A percentile compares a stretch with the other conserved stretches of the same genome.
phyloP scores from a whole-genome alignment of 108 stramenopile genomes.

The Stephanodiscus minutulus region DNA sequence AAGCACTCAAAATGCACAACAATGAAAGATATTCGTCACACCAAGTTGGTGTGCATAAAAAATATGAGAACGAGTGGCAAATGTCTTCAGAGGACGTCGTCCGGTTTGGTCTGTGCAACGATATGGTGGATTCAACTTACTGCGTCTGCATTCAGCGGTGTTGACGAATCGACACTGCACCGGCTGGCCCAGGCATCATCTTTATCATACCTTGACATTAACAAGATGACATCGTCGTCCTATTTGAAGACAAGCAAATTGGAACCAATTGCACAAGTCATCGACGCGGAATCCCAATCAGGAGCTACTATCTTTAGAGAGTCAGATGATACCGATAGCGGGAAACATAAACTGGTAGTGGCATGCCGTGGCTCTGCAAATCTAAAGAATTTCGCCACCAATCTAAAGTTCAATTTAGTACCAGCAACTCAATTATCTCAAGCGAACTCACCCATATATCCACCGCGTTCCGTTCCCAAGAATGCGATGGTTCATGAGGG shows the following conservation, averaged over 20 bases:
- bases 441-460: no score
- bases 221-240: slow-evolving; percentile 58
- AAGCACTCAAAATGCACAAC: no score
- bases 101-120: slow-evolving; percentile 1
- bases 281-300: slow-evolving; percentile 55
- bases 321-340: neutral
- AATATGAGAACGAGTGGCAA: neutral
- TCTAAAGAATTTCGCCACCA: slow-evolving; percentile 58
- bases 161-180: slow-evolving; percentile 20
- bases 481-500: slow-evolving; percentile 55
- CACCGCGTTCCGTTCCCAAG: slow-evolving; percentile 13
- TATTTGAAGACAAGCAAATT: slow-evolving; percentile 45
- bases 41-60: no score
- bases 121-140: slow-evolving; percentile 3
- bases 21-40: no score
- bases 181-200: slow-evolving; percentile 58
- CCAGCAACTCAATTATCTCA: slow-evolving; percentile 36
- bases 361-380: slow-evolving; percentile 66
- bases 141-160: slow-evolving; percentile 7
- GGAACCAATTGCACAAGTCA: slow-evolving; percentile 51
- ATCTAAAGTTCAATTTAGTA: slow-evolving; percentile 55
- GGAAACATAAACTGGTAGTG: slow-evolving; percentile 35
- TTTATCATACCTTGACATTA: slow-evolving; percentile 60
- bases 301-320: slow-evolving; percentile 62
- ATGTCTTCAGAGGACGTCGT: neutral